A percentile compares a stretch with the other conserved stretches of the same genome.
Evolutionary conservation across 176 grass and related monocot species (phyloP).

Genomic region (Zoysia pacifica): DNA sequence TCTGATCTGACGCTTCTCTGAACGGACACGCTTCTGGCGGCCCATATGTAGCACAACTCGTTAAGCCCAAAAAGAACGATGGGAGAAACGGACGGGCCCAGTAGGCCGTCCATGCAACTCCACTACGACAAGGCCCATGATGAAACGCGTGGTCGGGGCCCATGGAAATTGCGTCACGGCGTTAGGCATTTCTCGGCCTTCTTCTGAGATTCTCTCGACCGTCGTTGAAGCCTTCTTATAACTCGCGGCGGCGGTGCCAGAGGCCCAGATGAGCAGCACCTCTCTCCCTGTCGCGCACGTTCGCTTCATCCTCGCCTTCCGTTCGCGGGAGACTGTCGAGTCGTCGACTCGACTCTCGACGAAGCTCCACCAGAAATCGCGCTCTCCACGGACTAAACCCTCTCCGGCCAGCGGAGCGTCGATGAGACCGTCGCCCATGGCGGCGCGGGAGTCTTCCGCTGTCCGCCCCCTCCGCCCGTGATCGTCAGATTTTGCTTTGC

Average conservation of each 20-base stretch:
- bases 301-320: constrained; percentile 27
- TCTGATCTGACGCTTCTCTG: neutral
- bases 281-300: neutral
- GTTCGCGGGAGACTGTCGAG: constrained; percentile 3
- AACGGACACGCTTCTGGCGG: no score
- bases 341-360: constrained; percentile 38
- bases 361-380: constrained; percentile 13
- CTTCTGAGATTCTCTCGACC: no score
- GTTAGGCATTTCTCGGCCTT: neutral
- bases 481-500: neutral
- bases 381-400: neutral
- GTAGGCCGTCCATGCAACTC: no score
- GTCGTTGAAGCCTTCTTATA: no score
- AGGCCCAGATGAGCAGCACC: no score
- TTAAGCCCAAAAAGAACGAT: neutral
- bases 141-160: neutral
- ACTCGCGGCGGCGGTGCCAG: no score
- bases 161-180: neutral
- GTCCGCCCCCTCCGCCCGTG: constrained; percentile 31
- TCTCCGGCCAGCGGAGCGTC: neutral
- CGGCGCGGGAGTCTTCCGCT: constrained; percentile 53
- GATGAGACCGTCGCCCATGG: constrained; percentile 55
- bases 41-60: neutral
- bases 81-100: neutral
- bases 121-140: neutral